Evolutionary conservation across 2,329 filamentous ascomycete species (phyloP).

Genomic region (Xylariaceae sp.): DNA sequence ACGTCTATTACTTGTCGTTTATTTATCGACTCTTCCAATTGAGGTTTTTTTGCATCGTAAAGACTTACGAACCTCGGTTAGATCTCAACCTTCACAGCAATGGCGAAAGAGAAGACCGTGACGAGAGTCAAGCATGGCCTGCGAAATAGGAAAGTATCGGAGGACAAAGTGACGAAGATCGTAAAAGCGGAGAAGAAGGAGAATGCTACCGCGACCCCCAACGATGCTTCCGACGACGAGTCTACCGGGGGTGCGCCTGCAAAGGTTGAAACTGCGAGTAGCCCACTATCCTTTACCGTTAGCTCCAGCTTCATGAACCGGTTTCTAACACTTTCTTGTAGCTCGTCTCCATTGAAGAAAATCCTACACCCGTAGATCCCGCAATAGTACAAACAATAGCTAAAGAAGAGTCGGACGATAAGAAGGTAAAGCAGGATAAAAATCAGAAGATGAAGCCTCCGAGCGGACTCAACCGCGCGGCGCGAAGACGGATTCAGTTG

Average conservation of each 20-base stretch:
- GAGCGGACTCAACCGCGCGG: conserved; percentile 34
- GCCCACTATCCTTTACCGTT: not conserved
- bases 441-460: conserved; percentile 13
- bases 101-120: conserved; percentile 36
- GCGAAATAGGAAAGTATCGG: conserved; percentile 30
- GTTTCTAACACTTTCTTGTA: not conserved
- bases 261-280: conserved; percentile 19
- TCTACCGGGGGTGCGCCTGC: conserved; percentile 18
- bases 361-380: conserved; percentile 32
- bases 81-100: conserved; percentile 5
- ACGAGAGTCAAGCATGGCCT: conserved; percentile 29
- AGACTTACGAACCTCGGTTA: too few relatives aligned
- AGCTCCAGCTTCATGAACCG: not conserved
- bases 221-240: conserved; percentile 15
- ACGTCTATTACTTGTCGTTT: too few relatives aligned
- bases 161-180: conserved; percentile 32
- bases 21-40: too few relatives aligned
- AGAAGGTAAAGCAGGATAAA: conserved; percentile 3
- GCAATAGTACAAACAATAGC: conserved; percentile 7
- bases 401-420: conserved; percentile 4
- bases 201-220: conserved; percentile 9
- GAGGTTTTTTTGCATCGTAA: too few relatives aligned
- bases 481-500: conserved; percentile 37
- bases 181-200: conserved; percentile 28
- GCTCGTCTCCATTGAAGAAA: conserved; percentile 37